Conservation (phyloP, 306 rosid species). For the Begonia loranthoides region DNA sequence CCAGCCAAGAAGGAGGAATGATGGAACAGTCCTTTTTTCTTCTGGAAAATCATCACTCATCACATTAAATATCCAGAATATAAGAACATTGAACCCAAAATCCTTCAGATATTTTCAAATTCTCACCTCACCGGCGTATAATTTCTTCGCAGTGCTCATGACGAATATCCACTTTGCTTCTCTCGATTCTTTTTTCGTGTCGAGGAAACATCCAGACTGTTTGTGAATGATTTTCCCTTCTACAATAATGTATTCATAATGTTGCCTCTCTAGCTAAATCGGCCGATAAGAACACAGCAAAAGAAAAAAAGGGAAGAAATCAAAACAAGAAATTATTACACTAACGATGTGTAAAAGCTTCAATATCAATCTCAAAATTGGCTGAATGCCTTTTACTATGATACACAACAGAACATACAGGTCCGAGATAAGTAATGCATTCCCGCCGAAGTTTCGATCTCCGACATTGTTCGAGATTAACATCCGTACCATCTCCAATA, state of each 20-base stretch:
- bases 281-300: neutral
- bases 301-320: too few relatives aligned
- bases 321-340: neutral
- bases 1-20: constrained; percentile 95
- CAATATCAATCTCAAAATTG: neutral
- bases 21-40: constrained; percentile 75
- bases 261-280: constrained; percentile 62
- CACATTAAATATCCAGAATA: constrained; percentile 1
- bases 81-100: too few relatives aligned
- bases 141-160: constrained; percentile 80
- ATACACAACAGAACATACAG: constrained; percentile 41
- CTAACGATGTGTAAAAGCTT: neutral
- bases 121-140: constrained; percentile 80
- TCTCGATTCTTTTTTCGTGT: constrained; percentile 30
- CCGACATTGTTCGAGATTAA: constrained; percentile 46
- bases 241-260: constrained; percentile 40
- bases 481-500: constrained; percentile 62
- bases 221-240: constrained; percentile 53
- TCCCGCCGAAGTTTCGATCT: constrained; percentile 60
- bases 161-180: constrained; percentile 78
- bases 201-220: constrained; percentile 46
- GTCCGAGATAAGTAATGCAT: constrained; percentile 89
- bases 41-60: constrained; percentile 26
- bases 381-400: too few relatives aligned
- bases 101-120: constrained; percentile 1